phyloP scores from a whole-genome alignment of 441 rosid species.

The Erodium texanum region DNA sequence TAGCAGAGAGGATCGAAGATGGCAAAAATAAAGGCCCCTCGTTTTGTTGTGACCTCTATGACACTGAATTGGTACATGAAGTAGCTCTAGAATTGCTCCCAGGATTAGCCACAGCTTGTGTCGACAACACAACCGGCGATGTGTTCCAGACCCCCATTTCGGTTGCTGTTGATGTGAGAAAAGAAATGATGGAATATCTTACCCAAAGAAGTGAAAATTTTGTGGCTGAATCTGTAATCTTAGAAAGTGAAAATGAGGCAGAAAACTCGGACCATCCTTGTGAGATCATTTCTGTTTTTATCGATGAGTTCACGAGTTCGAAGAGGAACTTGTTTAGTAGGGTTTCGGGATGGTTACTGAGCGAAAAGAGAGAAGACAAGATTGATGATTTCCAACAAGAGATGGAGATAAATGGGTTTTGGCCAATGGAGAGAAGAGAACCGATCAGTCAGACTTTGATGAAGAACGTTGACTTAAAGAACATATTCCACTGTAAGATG shows the following conservation, averaged over 20 bases:
- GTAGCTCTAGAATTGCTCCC: slow-evolving; percentile 58
- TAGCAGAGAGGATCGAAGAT: slow-evolving; percentile 48
- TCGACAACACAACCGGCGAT: slow-evolving; percentile 78
- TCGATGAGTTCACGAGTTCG: slow-evolving; percentile 68
- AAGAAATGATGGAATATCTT: slow-evolving; percentile 64
- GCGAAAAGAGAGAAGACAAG: slow-evolving; percentile 77
- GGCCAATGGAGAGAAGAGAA: slow-evolving; percentile 60
- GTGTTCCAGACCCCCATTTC: slow-evolving; percentile 67
- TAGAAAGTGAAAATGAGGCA: slow-evolving; percentile 40
- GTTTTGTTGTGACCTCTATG: slow-evolving; percentile 57
- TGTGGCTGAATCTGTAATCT: slow-evolving; percentile 61
- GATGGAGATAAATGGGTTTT: slow-evolving; percentile 74
- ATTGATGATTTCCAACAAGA: slow-evolving; percentile 78
- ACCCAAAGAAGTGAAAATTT: slow-evolving; percentile 63
- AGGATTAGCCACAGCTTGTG: slow-evolving; percentile 73
- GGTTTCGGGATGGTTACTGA: slow-evolving; percentile 80
- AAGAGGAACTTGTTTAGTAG: slow-evolving; percentile 70
- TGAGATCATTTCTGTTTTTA: slow-evolving; percentile 53
- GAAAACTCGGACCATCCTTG: slow-evolving; percentile 61
- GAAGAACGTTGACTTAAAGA: slow-evolving; percentile 72
- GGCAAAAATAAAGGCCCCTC: slow-evolving; percentile 43
- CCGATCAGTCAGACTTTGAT: slow-evolving; percentile 48
- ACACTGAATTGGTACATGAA: slow-evolving; percentile 52
- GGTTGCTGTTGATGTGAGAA: slow-evolving; percentile 66
- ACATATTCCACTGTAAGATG: slow-evolving; percentile 48